These are phyloP conservation scores for Alternaria arbusti DNA, from an alignment of 2,329 filamentous ascomycete genomes.

Conservation along the genomic window DNA sequence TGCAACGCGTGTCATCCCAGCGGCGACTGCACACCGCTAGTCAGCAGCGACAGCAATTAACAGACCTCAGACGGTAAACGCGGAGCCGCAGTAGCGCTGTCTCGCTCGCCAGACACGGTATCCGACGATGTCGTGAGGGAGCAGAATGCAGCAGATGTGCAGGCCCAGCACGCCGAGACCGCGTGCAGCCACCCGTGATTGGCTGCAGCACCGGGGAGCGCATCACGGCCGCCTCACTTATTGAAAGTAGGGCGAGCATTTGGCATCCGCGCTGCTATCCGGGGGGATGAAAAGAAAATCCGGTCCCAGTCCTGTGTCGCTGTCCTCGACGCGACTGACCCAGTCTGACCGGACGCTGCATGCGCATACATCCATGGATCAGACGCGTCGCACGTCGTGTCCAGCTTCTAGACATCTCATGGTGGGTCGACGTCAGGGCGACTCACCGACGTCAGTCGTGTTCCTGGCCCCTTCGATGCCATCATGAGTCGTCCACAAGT, in stretches of 20 bases:
- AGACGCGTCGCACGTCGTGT: not conserved
- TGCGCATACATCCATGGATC: not conserved
- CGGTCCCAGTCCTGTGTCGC: conserved; percentile 8
- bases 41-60: conserved; percentile 19
- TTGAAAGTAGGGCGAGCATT: conserved; percentile 37
- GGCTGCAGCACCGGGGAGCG: conserved; percentile 28
- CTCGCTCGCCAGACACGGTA: conserved; percentile 29
- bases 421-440: not conserved
- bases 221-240: conserved; percentile 43
- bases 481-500: not conserved
- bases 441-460: not conserved
- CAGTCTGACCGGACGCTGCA: conserved; percentile 5
- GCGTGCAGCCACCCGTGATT: conserved; percentile 28
- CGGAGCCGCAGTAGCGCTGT: conserved; percentile 30
- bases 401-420: not conserved
- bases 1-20: conserved; percentile 35
- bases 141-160: conserved; percentile 21
- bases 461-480: not conserved
- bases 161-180: conserved; percentile 24
- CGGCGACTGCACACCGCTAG: conserved; percentile 35
- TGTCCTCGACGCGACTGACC: conserved; percentile 16
- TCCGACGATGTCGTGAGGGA: conserved; percentile 21
- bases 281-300: conserved; percentile 12
- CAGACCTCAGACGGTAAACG: conserved; percentile 15
- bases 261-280: conserved; percentile 19